Conservation (phyloP, 202 grass and related monocot species). For the Carex sylvatica region DNA sequence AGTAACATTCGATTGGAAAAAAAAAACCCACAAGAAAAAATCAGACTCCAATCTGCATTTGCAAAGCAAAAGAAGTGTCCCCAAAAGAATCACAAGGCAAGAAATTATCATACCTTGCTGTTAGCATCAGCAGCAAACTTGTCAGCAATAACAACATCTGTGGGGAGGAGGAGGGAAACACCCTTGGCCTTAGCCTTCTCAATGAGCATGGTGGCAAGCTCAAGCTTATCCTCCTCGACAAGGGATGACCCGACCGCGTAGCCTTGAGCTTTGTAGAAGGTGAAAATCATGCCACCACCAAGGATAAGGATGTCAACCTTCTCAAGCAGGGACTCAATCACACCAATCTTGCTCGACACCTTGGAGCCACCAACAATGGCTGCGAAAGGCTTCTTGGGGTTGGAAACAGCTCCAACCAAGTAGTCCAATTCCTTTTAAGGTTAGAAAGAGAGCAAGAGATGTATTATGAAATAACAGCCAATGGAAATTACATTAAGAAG, state of each 20-base stretch:
- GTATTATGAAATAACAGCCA: background rate
- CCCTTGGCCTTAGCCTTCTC: conserved; percentile 77
- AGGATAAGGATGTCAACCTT: conserved; percentile 95
- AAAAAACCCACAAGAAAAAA: too few species aligned
- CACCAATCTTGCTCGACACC: conserved; percentile 84
- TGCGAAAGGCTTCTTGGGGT: conserved; percentile 80
- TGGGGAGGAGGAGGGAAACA: conserved; percentile 65
- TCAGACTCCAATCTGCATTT: background rate
- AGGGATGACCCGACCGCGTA: conserved; percentile 72
- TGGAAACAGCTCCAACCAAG: conserved; percentile 79
- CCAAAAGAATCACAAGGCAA: background rate
- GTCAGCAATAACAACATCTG: conserved; percentile 57
- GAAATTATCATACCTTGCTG: conserved; percentile 64
- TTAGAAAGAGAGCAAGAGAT: background rate
- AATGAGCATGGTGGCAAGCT: conserved; percentile 62
- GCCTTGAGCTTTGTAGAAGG: conserved; percentile 91
- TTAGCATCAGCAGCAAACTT: conserved; percentile 85
- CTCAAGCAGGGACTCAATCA: conserved; percentile 63
- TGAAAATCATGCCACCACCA: conserved; percentile 87
- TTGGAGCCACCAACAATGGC: conserved; percentile 94
- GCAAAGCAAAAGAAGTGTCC: background rate
- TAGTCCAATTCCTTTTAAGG: conserved; percentile 70
- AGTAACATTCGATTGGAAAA: too few species aligned
- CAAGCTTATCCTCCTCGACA: conserved; percentile 86
- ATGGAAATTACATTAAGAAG: background rate